Evolutionary conservation across 768 basidiomycete genomes (phyloP).

Genomic region (Dacryopinax primogenitus): DNA sequence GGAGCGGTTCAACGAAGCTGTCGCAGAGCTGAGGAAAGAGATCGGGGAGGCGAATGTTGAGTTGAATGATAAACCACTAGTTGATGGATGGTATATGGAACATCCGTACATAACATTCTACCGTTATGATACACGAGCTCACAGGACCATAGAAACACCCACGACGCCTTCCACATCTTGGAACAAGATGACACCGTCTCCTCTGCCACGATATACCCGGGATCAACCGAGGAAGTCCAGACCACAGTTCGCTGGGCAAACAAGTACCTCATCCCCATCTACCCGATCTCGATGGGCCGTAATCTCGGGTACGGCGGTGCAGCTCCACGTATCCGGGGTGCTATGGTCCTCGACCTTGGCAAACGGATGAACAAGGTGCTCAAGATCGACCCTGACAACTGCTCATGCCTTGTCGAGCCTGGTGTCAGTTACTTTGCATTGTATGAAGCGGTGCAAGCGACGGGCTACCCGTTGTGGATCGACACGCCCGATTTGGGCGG

Average conservation of each 20-base stretch:
- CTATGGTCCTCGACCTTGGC: constrained; percentile 11
- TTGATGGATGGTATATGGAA: constrained; percentile 8
- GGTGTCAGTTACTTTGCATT: constrained; percentile 18
- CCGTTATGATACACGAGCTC: background rate
- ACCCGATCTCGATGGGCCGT: constrained; percentile 15
- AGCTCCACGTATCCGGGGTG: constrained; percentile 16
- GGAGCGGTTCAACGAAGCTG: constrained; percentile 25
- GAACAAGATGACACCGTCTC: constrained; percentile 9
- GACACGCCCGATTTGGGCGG: constrained; percentile 17
- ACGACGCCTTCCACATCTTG: background rate
- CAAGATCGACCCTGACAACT: constrained; percentile 14
- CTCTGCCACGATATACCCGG: constrained; percentile 14
- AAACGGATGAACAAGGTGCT: constrained; percentile 17
- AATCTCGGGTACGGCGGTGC: constrained; percentile 19
- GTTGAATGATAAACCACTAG: constrained; percentile 1
- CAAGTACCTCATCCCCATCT: constrained; percentile 15
- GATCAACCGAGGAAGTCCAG: constrained; percentile 10
- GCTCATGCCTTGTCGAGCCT: constrained; percentile 15
- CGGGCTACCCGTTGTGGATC: constrained; percentile 15
- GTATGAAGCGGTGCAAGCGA: constrained; percentile 14
- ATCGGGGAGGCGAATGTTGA: background rate
- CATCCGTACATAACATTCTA: background rate
- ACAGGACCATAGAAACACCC: background rate
- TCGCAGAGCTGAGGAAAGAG: background rate
- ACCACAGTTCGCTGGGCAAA: constrained; percentile 16